Percentiles rank a stretch among this genome's conserved stretches.
Evolutionary conservation across 1,139 yeast genomes (phyloP).

Genomic region (Pichia sp.): DNA sequence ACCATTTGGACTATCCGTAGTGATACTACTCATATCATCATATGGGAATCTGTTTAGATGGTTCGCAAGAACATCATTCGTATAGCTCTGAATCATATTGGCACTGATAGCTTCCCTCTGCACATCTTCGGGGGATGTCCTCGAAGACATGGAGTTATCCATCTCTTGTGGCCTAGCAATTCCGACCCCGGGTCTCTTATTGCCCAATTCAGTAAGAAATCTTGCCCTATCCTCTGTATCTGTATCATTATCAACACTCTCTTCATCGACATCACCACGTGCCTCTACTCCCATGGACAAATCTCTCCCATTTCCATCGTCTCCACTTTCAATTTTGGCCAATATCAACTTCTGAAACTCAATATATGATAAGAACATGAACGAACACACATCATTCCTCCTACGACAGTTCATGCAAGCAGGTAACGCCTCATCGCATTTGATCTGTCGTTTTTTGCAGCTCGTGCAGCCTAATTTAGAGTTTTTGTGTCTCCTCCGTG

Average conservation of each 20-base stretch:
- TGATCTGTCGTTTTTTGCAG: conserved; percentile 38
- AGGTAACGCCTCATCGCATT: conserved; percentile 39
- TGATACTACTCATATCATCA: not conserved
- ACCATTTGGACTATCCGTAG: not conserved
- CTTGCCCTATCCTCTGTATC: too few species aligned
- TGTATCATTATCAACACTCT: too few species aligned
- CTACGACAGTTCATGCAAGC: conserved; percentile 32
- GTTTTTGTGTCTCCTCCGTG: conserved; percentile 16
- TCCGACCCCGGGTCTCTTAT: not conserved
- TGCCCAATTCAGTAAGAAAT: not conserved
- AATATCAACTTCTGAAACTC: not conserved
- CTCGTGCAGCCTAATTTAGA: conserved; percentile 37
- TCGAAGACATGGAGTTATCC: not conserved
- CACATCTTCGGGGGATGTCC: not conserved
- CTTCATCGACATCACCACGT: too few species aligned
- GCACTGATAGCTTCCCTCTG: not conserved
- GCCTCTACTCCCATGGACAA: too few species aligned
- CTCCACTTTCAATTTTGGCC: not conserved
- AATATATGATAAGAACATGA: not conserved
- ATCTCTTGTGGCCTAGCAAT: not conserved
- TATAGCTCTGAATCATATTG: not conserved
- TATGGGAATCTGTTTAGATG: not conserved
- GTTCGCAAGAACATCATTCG: not conserved
- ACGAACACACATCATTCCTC: not conserved
- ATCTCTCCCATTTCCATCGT: not conserved